These are phyloP conservation scores for Syzygium malaccense DNA, from an alignment of 441 rosid species.

Conservation along the genomic window DNA sequence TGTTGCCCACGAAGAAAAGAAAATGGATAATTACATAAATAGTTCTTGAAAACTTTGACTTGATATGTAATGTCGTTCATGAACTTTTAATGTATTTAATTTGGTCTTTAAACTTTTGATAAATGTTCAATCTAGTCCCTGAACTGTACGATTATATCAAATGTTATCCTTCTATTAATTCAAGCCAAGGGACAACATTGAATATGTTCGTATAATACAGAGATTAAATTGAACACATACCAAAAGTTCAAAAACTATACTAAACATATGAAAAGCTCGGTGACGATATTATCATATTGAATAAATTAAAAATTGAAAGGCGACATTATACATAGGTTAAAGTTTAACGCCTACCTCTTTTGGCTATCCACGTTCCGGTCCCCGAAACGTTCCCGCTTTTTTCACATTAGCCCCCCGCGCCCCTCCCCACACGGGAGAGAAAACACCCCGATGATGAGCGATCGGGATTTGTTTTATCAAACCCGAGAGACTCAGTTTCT, in stretches of 20 bases:
- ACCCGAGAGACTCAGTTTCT: too few species aligned
- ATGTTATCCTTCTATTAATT: not conserved
- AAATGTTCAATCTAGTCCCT: not conserved
- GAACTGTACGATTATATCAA: not conserved
- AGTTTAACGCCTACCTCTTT: not conserved
- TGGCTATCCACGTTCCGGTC: not conserved
- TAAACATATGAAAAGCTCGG: not conserved
- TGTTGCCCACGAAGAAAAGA: not conserved
- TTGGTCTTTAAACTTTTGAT: not conserved
- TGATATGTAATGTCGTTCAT: not conserved
- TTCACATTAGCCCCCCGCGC: not conserved
- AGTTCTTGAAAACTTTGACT: not conserved
- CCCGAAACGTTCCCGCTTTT: not conserved
- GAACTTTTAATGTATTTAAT: too few species aligned
- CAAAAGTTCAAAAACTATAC: not conserved
- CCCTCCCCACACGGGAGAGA: too few species aligned
- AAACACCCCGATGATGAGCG: not conserved
- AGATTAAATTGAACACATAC: not conserved
- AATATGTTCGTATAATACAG: not conserved
- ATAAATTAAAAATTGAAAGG: not conserved
- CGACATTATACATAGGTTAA: rapidly evolving
- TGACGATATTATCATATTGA: too few species aligned
- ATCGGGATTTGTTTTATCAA: not conserved
- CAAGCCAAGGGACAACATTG: rapidly evolving
- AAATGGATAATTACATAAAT: not conserved